Percentiles rank a stretch among this genome's conserved stretches.
Evolutionary conservation across 331 rosid genomes (phyloP).

Genomic region (Acacia pycnantha): DNA sequence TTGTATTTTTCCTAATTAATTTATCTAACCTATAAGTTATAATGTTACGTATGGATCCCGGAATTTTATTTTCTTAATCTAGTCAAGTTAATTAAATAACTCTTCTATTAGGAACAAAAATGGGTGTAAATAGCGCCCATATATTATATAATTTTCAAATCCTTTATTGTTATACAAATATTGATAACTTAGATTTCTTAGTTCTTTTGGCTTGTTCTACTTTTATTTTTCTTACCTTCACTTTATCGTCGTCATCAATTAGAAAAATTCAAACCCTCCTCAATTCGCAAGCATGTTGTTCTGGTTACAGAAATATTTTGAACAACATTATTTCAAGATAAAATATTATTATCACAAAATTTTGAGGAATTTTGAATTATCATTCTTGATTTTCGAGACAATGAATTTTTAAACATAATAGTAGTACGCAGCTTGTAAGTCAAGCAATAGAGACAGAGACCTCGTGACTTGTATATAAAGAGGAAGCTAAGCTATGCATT

Average conservation of each 20-base stretch:
- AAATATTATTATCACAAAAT: neutral
- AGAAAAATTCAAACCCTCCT: neutral
- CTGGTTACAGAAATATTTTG: neutral
- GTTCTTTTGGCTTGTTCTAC: too few species aligned
- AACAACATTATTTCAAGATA: neutral
- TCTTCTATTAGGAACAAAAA: too few species aligned
- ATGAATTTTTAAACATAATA: too few species aligned
- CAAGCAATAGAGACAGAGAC: neutral
- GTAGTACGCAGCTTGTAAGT: neutral
- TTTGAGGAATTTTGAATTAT: neutral
- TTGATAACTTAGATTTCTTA: too few species aligned
- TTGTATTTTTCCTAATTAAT: too few species aligned
- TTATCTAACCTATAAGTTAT: too few species aligned
- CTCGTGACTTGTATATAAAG: neutral
- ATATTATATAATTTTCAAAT: too few species aligned
- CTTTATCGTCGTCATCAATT: neutral
- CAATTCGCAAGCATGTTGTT: neutral
- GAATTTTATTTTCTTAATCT: too few species aligned
- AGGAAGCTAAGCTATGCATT: neutral
- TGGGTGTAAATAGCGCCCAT: too few species aligned
- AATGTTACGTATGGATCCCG: too few species aligned
- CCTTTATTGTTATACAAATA: too few species aligned
- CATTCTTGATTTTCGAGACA: neutral
- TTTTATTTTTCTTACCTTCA: neutral
- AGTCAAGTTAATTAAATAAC: too few species aligned